Evolutionary conservation across 208 protist species (phyloP).

Genomic region (Leishmania tarentolae): DNA sequence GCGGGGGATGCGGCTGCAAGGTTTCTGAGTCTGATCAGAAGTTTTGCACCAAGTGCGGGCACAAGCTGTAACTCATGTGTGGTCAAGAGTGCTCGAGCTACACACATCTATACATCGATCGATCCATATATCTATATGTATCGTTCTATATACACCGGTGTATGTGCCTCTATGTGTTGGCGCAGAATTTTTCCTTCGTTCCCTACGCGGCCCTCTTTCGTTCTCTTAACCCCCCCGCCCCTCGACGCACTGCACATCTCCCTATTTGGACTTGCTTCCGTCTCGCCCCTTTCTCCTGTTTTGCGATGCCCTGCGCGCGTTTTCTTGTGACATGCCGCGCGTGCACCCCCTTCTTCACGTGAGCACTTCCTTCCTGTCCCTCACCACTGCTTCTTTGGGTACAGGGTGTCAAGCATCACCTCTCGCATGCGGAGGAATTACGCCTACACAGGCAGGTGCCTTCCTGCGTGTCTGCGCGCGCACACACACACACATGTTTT

Average conservation of each 20-base stretch:
- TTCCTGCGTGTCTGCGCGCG: neutral
- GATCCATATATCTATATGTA: neutral
- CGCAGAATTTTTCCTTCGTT: neutral
- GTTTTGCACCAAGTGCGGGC: constrained; percentile 74
- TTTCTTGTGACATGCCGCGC: neutral
- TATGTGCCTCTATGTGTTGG: too few relatives aligned
- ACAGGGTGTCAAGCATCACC: neutral
- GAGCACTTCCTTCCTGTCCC: neutral
- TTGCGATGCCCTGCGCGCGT: neutral
- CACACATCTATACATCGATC: neutral
- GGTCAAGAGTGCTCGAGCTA: neutral
- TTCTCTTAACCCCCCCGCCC: neutral
- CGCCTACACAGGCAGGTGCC: neutral
- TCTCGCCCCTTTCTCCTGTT: neutral
- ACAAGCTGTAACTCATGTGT: constrained; percentile 35
- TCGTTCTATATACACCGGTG: neutral
- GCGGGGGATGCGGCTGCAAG: constrained; percentile 66
- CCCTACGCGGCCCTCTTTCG: neutral
- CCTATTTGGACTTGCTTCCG: neutral
- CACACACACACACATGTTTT: neutral
- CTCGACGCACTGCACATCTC: neutral
- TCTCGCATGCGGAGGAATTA: neutral
- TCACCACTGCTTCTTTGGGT: neutral
- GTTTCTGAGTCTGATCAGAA: constrained; percentile 27
- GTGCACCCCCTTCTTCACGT: neutral